Evolutionary conservation across 2,329 filamentous ascomycete genomes (phyloP).

Genomic region (Stachybotrys chartarum): DNA sequence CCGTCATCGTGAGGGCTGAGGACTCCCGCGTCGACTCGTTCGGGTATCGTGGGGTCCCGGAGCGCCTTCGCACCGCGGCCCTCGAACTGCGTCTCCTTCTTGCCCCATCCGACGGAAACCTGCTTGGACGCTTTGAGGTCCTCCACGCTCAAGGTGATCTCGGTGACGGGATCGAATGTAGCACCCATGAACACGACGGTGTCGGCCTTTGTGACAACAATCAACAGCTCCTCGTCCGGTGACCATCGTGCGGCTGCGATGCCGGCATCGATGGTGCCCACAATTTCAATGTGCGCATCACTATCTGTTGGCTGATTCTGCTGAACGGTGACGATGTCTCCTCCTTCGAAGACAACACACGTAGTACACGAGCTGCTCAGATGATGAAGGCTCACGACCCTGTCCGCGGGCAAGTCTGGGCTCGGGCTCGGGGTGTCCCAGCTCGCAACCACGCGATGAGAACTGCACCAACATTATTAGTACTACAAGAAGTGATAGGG

Average conservation of each 20-base stretch:
- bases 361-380: conserved; percentile 72
- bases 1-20: conserved; percentile 69
- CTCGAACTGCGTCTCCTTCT: conserved; percentile 96
- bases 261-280: conserved; percentile 88
- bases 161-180: conserved; percentile 76
- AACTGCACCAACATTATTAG: conserved; percentile 9
- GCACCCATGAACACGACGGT: conserved; percentile 90
- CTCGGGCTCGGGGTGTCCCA: conserved; percentile 84
- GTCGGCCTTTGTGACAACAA: conserved; percentile 70
- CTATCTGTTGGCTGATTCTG: conserved; percentile 46
- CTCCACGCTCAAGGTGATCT: conserved; percentile 62
- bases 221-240: conserved; percentile 85
- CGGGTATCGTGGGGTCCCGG: conserved; percentile 88
- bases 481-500: conserved; percentile 2
- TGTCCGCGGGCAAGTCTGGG: conserved; percentile 68
- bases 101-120: conserved; percentile 96
- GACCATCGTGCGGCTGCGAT: conserved; percentile 90
- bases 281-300: conserved; percentile 83
- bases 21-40: conserved; percentile 78
- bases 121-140: conserved; percentile 86
- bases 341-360: conserved; percentile 80
- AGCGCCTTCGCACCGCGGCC: conserved; percentile 81
- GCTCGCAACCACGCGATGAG: conserved; percentile 53
- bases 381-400: conserved; percentile 72
- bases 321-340: conserved; percentile 81